Evolutionary conservation across 768 basidiomycete species (phyloP).

Genomic region (Scleroderma citrinum): DNA sequence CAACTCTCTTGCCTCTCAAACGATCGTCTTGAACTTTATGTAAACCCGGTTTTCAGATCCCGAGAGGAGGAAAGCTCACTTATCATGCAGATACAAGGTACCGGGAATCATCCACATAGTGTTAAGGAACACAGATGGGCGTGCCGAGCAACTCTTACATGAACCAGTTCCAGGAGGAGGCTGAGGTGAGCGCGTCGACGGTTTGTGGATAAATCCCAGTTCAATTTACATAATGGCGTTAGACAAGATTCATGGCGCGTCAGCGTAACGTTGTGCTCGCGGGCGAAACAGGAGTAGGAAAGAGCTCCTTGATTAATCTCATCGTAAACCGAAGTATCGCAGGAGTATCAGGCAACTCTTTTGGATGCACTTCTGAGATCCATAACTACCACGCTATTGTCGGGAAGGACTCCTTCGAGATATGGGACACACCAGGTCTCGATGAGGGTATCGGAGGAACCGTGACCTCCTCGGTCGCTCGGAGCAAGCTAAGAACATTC

Average conservation of each 20-base stretch:
- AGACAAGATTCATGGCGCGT: background rate
- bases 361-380: constrained; percentile 32
- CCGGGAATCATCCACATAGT: background rate
- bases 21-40: background rate
- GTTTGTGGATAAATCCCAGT: background rate
- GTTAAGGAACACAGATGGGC: background rate
- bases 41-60: background rate
- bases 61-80: background rate
- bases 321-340: constrained; percentile 27
- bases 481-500: constrained; percentile 25
- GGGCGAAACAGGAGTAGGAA: too few species aligned
- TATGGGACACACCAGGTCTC: constrained; percentile 29
- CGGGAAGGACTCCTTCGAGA: background rate
- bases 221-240: background rate
- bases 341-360: constrained; percentile 24
- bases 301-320: constrained; percentile 43
- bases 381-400: background rate
- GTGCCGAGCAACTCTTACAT: background rate
- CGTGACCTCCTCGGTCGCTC: constrained; percentile 19
- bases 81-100: background rate
- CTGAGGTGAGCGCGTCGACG: background rate
- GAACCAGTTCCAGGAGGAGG: background rate
- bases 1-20: background rate
- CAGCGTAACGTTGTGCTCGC: constrained; percentile 21
- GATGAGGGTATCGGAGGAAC: constrained; percentile 26